Percentiles rank a stretch among this genome's conserved stretches.
Conservation (phyloP, 257 asterid species). For the Gynochthodes officinalis region DNA sequence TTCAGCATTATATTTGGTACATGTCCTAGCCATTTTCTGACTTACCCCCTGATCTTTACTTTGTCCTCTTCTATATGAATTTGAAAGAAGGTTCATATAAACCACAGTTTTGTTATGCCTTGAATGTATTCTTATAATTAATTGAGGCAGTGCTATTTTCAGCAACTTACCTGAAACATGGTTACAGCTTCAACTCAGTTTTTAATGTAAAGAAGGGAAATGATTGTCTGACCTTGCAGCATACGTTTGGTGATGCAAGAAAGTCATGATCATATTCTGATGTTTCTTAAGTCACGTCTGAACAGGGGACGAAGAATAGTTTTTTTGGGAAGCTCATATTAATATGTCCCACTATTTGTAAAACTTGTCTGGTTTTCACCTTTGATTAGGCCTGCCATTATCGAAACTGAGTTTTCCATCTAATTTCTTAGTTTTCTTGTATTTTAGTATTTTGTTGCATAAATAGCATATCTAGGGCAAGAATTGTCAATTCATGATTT, state of each 20-base stretch:
- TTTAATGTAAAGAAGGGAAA: not conserved
- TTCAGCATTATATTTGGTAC: not conserved
- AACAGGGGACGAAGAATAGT: no score
- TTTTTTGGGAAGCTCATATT: not conserved
- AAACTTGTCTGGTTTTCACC: not conserved
- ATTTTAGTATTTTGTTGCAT: not conserved
- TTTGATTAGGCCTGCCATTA: not conserved
- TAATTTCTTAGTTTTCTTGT: not conserved
- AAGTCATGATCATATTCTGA: not conserved
- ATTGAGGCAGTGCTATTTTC: not conserved
- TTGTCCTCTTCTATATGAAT: not conserved
- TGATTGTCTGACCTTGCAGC: no score
- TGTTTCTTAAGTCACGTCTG: not conserved
- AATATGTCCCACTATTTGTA: not conserved
- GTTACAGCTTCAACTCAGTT: not conserved
- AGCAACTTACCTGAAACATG: not conserved
- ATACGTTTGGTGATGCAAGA: not conserved
- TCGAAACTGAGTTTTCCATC: not conserved
- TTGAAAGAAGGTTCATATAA: no score
- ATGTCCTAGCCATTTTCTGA: not conserved
- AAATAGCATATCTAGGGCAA: not conserved
- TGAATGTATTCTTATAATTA: not conserved
- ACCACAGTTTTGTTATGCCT: not conserved
- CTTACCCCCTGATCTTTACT: not conserved
- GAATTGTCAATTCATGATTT: not conserved